Evolutionary conservation across 768 basidiomycete genomes (phyloP).

Genomic region (Lactarius trivialis): DNA sequence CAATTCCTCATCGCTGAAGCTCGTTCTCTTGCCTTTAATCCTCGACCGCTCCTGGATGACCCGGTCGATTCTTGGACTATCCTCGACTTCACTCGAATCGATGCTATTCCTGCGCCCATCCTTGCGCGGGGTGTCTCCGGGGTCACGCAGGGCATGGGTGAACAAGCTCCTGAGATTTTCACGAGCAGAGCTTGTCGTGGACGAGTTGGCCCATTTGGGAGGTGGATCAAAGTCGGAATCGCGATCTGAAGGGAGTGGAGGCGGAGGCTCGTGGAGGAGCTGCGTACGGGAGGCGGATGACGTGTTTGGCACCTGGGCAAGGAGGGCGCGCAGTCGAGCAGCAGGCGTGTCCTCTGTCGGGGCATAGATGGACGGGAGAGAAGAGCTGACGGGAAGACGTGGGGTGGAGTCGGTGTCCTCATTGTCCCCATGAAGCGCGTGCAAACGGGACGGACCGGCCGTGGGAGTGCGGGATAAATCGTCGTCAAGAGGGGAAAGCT

Average conservation of each 20-base stretch:
- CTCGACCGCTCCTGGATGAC: slow-evolving; percentile 20
- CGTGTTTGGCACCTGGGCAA: slow-evolving; percentile 18
- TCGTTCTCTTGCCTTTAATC: slow-evolving; percentile 22
- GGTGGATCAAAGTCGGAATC: slow-evolving; percentile 24
- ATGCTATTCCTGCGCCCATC: slow-evolving; percentile 21
- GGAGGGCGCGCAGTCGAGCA: slow-evolving; percentile 20
- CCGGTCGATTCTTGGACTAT: slow-evolving; percentile 21
- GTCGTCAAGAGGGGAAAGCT: slow-evolving; percentile 7
- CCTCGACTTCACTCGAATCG: slow-evolving; percentile 24
- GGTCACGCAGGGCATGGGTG: slow-evolving; percentile 17
- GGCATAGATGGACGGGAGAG: slow-evolving; percentile 18
- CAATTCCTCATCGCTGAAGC: slow-evolving; percentile 21
- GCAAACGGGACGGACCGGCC: slow-evolving; percentile 21
- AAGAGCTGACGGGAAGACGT: slow-evolving; percentile 16
- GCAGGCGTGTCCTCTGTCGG: slow-evolving; percentile 18
- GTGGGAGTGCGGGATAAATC: slow-evolving; percentile 16
- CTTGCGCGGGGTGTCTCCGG: slow-evolving; percentile 16
- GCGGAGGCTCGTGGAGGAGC: slow-evolving; percentile 20
- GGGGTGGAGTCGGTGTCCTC: slow-evolving; percentile 22
- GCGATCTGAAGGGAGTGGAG: slow-evolving; percentile 19
- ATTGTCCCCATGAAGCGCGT: slow-evolving; percentile 12
- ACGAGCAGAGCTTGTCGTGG: slow-evolving; percentile 10
- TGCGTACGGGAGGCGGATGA: slow-evolving; percentile 18
- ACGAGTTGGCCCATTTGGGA: slow-evolving; percentile 15
- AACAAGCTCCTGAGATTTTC: slow-evolving; percentile 20